Base-by-base conservation (phyloP, 805 yeast species). In the Zygoascus flipseniorum region DNA sequence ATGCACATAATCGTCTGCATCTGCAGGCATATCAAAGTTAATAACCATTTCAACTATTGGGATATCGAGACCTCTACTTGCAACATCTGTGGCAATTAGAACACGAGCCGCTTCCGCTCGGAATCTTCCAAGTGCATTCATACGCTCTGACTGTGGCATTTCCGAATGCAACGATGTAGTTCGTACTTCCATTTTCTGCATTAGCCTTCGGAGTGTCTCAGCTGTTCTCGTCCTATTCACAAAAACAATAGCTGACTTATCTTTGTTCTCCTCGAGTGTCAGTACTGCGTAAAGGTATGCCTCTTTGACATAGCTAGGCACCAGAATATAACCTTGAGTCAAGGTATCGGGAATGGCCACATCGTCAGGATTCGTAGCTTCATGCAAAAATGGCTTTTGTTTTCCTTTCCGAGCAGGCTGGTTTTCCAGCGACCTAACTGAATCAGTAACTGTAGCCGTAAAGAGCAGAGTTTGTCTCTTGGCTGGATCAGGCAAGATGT, bases 11-110 rank as follows among this genome's bases (percentile, higher is more conserved):
- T 93, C 97, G 64, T 93, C 97, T 2, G 98, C 87, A 65, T 93
- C 97, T 0, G 93, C 89, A 5, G 99, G 99, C 23, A 93, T 80
- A 64, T 93, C 98, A 64, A 80, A 93, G 66, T 93, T 93, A 26
- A 93, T 72, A 26, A 93, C 98, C 60, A 93, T 74, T 64, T 84
- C 92, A 2, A 93, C 99, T 8, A 81, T 76, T 10, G 98, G 99
- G 53, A 93, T 93, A 76, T 93, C 99, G 59, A 93, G 77, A 68
- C 99, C 99, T 79, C 99, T 82, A 31, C 96, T 84, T 1, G 97
- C 99, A 20, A 93, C 97, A 68, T 93, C 99, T 0, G 99, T 93
- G 8, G 98, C 97, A 16, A 93, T 83, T 52, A 93, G 72, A 1
- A 93, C 88, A 47, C 95, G 78, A 0, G 98, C 98, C 2, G 96